These are phyloP conservation scores for Brachypodium distachyon DNA, from an alignment of 202 grass and related monocot species.

Conservation along the genomic window DNA sequence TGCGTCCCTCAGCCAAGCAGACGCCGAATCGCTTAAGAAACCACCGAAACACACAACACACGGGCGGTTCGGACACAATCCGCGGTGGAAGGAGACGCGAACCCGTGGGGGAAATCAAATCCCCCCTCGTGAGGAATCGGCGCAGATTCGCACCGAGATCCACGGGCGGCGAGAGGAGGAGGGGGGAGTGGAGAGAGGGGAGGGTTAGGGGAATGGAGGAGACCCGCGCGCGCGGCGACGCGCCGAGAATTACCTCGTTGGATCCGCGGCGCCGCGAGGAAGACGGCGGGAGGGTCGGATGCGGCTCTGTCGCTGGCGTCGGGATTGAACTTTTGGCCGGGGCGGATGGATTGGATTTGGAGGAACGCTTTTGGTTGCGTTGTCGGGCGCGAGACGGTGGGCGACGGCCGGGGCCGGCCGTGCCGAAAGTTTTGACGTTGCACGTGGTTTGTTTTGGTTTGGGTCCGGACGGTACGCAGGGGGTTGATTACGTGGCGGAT, in stretches of 20 bases:
- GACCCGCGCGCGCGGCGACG: background rate
- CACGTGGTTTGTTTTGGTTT: too few species aligned
- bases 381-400: constrained; percentile 7
- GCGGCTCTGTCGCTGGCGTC: background rate
- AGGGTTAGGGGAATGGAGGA: background rate
- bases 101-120: background rate
- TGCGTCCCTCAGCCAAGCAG: background rate
- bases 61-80: background rate
- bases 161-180: background rate
- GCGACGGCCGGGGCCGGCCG: background rate
- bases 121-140: background rate
- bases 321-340: too few species aligned
- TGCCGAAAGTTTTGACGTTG: background rate
- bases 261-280: background rate
- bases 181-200: background rate
- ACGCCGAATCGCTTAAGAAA: background rate
- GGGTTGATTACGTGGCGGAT: background rate
- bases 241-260: constrained; percentile 11
- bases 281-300: background rate
- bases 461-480: background rate
- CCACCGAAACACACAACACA: background rate
- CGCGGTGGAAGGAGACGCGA: background rate
- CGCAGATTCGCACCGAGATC: constrained; percentile 17
- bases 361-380: background rate
- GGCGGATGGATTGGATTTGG: too few species aligned